These are phyloP conservation scores for Zymoseptoria tritici DNA, from an alignment of 2,329 filamentous ascomycete genomes.

Conservation along the genomic window DNA sequence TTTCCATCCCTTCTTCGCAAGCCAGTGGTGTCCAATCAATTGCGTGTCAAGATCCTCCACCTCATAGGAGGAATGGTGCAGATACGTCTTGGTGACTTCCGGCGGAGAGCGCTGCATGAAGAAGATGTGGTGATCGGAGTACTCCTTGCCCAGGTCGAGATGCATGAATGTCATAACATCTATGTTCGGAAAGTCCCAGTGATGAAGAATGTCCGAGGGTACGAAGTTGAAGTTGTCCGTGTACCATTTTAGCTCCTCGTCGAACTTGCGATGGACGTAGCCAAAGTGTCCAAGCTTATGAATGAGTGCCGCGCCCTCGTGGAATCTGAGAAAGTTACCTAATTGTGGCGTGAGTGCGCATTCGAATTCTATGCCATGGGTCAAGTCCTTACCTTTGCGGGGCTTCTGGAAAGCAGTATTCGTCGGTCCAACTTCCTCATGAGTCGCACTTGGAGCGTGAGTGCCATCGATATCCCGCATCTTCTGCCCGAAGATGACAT, in stretches of 20 bases:
- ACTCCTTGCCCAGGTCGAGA: conserved; percentile 36
- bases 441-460: neutral
- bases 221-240: conserved; percentile 38
- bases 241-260: conserved; percentile 32
- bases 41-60: conserved; percentile 65
- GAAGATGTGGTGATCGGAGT: conserved; percentile 40
- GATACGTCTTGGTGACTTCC: conserved; percentile 9
- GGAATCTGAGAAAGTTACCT: conserved; percentile 7
- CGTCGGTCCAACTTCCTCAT: neutral
- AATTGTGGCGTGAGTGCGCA: neutral
- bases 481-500: conserved; percentile 4
- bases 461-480: neutral
- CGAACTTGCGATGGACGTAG: conserved; percentile 28
- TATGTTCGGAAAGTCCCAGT: conserved; percentile 13
- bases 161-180: conserved; percentile 38
- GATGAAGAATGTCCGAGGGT: conserved; percentile 29
- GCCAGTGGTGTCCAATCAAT: conserved; percentile 60
- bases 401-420: conserved; percentile 8
- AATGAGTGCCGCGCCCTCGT: conserved; percentile 9
- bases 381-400: neutral
- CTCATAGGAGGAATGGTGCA: conserved; percentile 56
- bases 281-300: conserved; percentile 36
- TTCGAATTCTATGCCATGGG: too few species aligned
- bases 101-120: conserved; percentile 27
- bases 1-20: conserved; percentile 53